A percentile compares a stretch with the other conserved stretches of the same genome.
Evolutionary conservation across 352 stramenopile species (phyloP).

Genomic region (Globisporangium paroecandrum): DNA sequence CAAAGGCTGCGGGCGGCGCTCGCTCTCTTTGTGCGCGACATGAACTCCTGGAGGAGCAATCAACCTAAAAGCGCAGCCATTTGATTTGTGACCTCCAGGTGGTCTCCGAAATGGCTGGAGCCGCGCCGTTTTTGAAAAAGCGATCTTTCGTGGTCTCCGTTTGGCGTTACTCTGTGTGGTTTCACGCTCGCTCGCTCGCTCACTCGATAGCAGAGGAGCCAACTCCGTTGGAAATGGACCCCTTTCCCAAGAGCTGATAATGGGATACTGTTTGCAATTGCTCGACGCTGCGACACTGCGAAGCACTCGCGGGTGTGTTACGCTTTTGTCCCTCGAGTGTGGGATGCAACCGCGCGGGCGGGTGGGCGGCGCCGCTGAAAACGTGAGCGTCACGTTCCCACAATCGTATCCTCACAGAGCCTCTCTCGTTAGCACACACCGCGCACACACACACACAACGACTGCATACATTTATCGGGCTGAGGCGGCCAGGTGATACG

Average conservation of each 20-base stretch:
- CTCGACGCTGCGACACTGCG: background rate
- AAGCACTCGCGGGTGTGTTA: background rate
- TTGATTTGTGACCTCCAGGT: background rate
- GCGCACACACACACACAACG: background rate
- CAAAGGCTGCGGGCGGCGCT: background rate
- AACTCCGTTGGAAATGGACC: background rate
- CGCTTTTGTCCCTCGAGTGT: background rate
- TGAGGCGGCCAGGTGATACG: background rate
- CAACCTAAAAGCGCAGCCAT: background rate
- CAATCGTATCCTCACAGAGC: background rate
- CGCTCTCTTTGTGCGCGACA: background rate
- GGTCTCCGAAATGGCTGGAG: background rate
- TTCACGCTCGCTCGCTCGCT: background rate
- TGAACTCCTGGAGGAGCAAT: background rate
- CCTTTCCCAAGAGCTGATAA: background rate
- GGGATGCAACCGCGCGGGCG: background rate
- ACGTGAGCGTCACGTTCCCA: constrained; percentile 1
- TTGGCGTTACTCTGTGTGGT: background rate
- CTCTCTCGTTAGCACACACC: background rate
- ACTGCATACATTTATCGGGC: background rate
- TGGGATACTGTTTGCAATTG: background rate
- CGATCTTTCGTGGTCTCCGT: background rate
- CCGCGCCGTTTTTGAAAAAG: background rate
- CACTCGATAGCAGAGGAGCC: background rate
- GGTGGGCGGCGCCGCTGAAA: background rate